A percentile compares a stretch with the other conserved stretches of the same genome.
Evolutionary conservation across 805 yeast species (phyloP).

Genomic region (Priceomyces haplophilus): DNA sequence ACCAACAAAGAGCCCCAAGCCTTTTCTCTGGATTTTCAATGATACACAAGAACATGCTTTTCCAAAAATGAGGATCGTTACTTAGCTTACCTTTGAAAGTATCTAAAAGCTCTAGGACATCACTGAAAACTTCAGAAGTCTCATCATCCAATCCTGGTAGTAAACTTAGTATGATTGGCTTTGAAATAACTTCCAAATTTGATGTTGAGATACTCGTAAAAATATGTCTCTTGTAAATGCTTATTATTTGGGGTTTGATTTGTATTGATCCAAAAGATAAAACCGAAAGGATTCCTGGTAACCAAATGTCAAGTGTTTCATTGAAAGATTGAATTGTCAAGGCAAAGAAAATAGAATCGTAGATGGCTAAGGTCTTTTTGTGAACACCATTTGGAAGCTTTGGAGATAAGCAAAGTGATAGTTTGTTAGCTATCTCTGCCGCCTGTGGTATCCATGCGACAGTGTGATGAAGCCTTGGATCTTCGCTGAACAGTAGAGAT

Average conservation of each 20-base stretch:
- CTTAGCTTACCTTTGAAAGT: constrained; percentile 51
- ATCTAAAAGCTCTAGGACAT: constrained; percentile 59
- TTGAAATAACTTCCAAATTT: constrained; percentile 51
- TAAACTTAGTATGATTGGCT: constrained; percentile 69
- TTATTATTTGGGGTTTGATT: constrained; percentile 75
- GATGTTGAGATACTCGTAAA: constrained; percentile 42
- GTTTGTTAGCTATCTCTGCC: constrained; percentile 60
- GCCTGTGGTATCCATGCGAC: constrained; percentile 61
- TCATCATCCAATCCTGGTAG: constrained; percentile 93
- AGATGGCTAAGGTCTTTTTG: constrained; percentile 78
- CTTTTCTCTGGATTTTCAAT: constrained; percentile 77
- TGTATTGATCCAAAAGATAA: constrained; percentile 86
- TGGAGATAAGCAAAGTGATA: constrained; percentile 78
- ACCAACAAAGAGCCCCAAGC: constrained; percentile 80
- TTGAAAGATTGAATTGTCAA: constrained; percentile 57
- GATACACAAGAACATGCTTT: constrained; percentile 67
- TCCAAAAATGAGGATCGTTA: constrained; percentile 85
- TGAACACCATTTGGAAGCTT: constrained; percentile 94
- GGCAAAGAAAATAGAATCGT: constrained; percentile 63
- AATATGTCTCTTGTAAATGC: constrained; percentile 55
- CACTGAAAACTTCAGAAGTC: constrained; percentile 73
- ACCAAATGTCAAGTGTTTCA: constrained; percentile 66
- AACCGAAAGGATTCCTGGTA: constrained; percentile 89
- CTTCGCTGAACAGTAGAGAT: constrained; percentile 46
- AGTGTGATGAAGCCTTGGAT: constrained; percentile 22